Evolutionary conservation across 805 yeast genomes (phyloP).

Genomic region (Candida verbasci): DNA sequence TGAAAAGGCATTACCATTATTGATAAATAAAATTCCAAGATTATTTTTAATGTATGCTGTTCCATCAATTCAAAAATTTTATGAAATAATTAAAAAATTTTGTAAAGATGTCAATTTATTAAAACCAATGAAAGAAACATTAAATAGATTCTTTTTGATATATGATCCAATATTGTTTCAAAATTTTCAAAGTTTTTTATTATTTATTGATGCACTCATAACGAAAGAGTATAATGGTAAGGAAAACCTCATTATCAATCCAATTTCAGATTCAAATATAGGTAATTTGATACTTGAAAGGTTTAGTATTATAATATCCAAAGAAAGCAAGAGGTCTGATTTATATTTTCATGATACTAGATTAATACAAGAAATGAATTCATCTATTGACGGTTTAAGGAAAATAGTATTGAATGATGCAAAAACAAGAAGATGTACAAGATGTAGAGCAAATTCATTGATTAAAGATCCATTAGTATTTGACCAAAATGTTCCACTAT

Average conservation of each 20-base stretch:
- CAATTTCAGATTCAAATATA: constrained; percentile 33
- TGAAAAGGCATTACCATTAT: constrained; percentile 52
- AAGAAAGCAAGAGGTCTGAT: constrained; percentile 47
- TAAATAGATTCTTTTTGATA: constrained; percentile 45
- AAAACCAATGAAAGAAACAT: constrained; percentile 50
- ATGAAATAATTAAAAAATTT: constrained; percentile 52
- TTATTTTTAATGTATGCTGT: constrained; percentile 62
- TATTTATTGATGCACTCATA: constrained; percentile 39
- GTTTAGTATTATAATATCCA: constrained; percentile 38
- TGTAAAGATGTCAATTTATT: constrained; percentile 47
- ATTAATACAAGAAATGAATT: constrained; percentile 18
- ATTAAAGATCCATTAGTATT: constrained; percentile 36
- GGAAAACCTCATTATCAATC: background rate
- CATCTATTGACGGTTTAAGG: constrained; percentile 34
- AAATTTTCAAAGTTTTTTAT: constrained; percentile 29
- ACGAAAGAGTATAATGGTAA: constrained; percentile 48
- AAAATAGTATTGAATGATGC: constrained; percentile 24
- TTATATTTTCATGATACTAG: constrained; percentile 60
- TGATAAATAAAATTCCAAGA: constrained; percentile 68
- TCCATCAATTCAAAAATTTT: constrained; percentile 60
- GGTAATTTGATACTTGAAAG: constrained; percentile 43
- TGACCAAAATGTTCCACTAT: constrained; percentile 19
- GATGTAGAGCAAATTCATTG: constrained; percentile 41
- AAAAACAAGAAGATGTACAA: constrained; percentile 31
- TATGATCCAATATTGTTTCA: constrained; percentile 13